Conservation (phyloP, 345 rosid genomes). For the Noccaea bulbosa region DNA sequence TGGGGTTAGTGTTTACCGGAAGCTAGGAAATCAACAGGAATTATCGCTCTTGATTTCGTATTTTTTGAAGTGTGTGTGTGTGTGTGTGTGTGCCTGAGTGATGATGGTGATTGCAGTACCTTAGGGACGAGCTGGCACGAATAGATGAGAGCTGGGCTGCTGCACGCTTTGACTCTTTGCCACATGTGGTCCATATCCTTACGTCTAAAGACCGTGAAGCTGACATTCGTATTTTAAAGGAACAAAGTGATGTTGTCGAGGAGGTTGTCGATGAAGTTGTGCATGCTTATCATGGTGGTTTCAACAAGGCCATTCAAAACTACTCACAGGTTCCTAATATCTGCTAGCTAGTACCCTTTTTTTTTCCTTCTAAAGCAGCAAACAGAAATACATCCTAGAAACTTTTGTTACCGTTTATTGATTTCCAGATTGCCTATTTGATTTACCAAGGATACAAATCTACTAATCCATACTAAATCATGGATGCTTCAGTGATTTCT, state of each 20-base stretch:
- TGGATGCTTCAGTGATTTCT: slow-evolving; percentile 21
- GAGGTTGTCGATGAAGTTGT: slow-evolving; percentile 99
- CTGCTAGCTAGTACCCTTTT: background rate
- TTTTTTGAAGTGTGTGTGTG: slow-evolving; percentile 21
- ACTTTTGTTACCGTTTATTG: slow-evolving; percentile 12
- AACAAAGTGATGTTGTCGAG: slow-evolving; percentile 92
- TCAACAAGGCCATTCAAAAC: slow-evolving; percentile 98
- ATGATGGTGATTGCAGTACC: slow-evolving; percentile 59
- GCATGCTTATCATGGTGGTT: slow-evolving; percentile 94
- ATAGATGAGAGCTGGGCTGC: slow-evolving; percentile 93
- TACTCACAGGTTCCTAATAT: slow-evolving; percentile 82
- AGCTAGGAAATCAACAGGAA: slow-evolving; percentile 19
- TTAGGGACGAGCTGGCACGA: slow-evolving; percentile 78
- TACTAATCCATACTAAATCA: slow-evolving; percentile 6
- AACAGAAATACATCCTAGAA: background rate
- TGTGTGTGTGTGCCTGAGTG: slow-evolving; percentile 37
- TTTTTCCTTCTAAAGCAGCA: slow-evolving; percentile 6
- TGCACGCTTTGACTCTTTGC: slow-evolving; percentile 95
- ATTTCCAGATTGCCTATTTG: background rate
- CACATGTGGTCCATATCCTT: slow-evolving; percentile 93
- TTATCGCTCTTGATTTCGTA: slow-evolving; percentile 10
- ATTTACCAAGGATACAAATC: background rate
- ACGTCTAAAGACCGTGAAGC: slow-evolving; percentile 95
- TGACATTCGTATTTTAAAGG: slow-evolving; percentile 74
- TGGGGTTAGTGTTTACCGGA: slow-evolving; percentile 20